Base-by-base conservation (phyloP, 371 early-diverging fungal species). In the Circinella minor region DNA sequence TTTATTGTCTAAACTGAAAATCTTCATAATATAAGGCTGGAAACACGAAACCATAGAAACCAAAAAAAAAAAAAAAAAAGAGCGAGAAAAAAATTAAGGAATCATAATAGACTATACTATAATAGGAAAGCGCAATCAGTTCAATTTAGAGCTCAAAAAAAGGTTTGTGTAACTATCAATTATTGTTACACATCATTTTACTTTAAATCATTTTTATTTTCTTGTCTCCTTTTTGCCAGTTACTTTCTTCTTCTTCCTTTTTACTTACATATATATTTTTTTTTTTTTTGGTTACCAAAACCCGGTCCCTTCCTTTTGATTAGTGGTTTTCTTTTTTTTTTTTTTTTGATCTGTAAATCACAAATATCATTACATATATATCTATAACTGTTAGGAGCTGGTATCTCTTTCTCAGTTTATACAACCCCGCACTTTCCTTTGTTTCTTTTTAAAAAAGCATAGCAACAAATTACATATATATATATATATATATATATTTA, bases 111-210 rank as follows among this genome's bases (percentile, higher is more conserved):
- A n/a, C 51, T 51, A 51, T 27, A 57, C 57, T 27, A n/a, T 27
- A 34, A 57, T 27, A 27, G 27, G 57, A 57, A 57, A n/a, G 57
- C 0, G 57, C 57, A 57, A 57, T 57, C 57, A 34, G 51, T 57
- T 57, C 11, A 27, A 57, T 27, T 57, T 57, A 4, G 14, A 57
- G 57, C 27, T 57, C 34, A 34, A 57, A n/a, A n/a, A 57, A 27
- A 34, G 27, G n/a, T 60, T 60, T 61, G 64, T 60, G 65, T 70
- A 39, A 55, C 65, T 57, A 9, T 11, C 6, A 57, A 36, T 27
- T 43, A 49, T 54, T 36, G 69, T 69, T 69, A 55, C 67, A 60
- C 71, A 55, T 61, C 39, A 65, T 55, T 66, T 55, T 61, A 66
- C 67, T 59, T 67, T 60, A 71, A 71, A 66, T 63, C 57, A 59